A percentile compares a stretch with the other conserved stretches of the same genome.
phyloP scores from a whole-genome alignment of 177 flowering plant species.

The Vitis hybrid region DNA sequence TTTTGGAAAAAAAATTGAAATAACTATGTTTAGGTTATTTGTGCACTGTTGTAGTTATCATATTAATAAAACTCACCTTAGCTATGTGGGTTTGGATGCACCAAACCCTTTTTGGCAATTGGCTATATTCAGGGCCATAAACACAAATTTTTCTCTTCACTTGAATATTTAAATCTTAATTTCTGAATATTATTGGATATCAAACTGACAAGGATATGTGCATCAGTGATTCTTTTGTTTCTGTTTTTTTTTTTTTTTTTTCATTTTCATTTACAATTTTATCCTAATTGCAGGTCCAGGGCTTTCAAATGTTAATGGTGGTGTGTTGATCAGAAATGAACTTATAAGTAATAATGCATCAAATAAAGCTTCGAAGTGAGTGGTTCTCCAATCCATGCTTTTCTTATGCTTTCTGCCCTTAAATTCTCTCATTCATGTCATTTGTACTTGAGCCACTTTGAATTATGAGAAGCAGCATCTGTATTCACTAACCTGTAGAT shows the following conservation, averaged over 20 bases:
- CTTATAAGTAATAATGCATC: constrained; percentile 16
- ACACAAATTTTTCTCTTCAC: background rate
- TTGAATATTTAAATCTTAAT: background rate
- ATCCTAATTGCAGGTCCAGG: constrained; percentile 24
- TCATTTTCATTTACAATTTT: background rate
- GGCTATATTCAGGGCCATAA: background rate
- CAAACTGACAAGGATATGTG: no score
- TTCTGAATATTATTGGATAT: background rate
- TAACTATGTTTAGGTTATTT: background rate
- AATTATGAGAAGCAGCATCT: no score
- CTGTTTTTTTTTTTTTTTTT: background rate
- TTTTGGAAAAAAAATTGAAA: no score
- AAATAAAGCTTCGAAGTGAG: constrained; percentile 37
- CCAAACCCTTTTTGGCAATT: background rate
- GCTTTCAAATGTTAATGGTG: constrained; percentile 19
- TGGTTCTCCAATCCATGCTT: background rate
- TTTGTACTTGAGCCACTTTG: background rate
- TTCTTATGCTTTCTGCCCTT: background rate
- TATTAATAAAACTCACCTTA: background rate
- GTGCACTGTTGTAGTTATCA: background rate
- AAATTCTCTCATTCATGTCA: background rate
- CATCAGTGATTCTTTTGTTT: background rate
- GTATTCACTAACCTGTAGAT: no score
- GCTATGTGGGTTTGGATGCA: background rate
- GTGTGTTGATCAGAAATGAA: constrained; percentile 15